Evolutionary conservation across 176 grass and related monocot species (phyloP).

Genomic region (Oryza australiensis): DNA sequence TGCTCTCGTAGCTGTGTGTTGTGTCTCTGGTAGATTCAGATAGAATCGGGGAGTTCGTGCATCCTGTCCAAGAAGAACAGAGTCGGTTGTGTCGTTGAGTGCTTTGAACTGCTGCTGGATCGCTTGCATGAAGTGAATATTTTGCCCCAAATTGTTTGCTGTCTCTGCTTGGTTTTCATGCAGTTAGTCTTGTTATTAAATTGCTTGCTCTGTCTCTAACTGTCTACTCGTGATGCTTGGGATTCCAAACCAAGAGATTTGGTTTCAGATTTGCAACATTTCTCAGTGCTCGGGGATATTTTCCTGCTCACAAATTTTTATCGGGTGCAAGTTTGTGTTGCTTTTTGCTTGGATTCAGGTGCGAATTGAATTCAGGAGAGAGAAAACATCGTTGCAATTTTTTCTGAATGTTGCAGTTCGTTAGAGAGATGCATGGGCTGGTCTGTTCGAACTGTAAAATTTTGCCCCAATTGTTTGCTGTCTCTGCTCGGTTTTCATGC

Average conservation of each 20-base stretch:
- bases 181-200: background rate
- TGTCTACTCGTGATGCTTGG: too few relatives aligned
- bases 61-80: slow-evolving; percentile 19
- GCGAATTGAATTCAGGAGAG: background rate
- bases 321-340: too few relatives aligned
- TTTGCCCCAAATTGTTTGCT: background rate
- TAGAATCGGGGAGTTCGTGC: background rate
- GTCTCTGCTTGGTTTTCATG: background rate
- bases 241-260: too few relatives aligned
- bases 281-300: too few relatives aligned
- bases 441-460: background rate
- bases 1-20: background rate
- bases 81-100: background rate
- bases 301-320: too few relatives aligned
- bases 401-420: background rate
- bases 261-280: too few relatives aligned
- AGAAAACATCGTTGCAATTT: background rate
- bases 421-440: background rate
- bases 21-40: background rate
- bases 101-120: background rate
- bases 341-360: background rate
- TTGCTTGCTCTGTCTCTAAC: too few relatives aligned
- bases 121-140: slow-evolving; percentile 11
- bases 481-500: too few relatives aligned
- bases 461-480: too few relatives aligned